Percentiles rank a stretch among this genome's conserved stretches.
Conservation (phyloP, 805 yeast species). For the Yamadazyma philogaea region DNA sequence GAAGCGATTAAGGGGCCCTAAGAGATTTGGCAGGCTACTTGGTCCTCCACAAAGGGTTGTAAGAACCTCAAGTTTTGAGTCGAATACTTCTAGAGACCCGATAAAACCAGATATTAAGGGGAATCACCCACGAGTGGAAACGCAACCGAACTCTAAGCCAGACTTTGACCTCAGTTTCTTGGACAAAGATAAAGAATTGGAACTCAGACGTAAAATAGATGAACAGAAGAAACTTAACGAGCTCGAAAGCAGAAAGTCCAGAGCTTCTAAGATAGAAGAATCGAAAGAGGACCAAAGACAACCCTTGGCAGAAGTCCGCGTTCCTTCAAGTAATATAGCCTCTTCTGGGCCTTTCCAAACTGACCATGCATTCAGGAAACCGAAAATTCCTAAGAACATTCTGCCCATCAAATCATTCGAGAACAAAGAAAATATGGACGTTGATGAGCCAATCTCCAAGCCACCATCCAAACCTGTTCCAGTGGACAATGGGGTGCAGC, state of each 20-base stretch:
- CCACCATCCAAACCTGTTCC: not conserved
- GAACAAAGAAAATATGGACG: slow-evolving; percentile 17
- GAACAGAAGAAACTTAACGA: slow-evolving; percentile 23
- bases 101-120: not conserved
- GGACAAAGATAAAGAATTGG: slow-evolving; percentile 20
- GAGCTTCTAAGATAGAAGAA: not conserved
- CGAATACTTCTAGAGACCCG: not conserved
- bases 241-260: slow-evolving; percentile 10
- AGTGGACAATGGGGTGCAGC: not conserved
- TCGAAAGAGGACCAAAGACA: not conserved
- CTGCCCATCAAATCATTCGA: slow-evolving; percentile 25
- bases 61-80: slow-evolving; percentile 1
- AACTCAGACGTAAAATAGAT: slow-evolving; percentile 24
- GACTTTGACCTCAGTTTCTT: slow-evolving; percentile 9
- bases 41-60: slow-evolving; percentile 52
- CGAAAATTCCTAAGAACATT: slow-evolving; percentile 17
- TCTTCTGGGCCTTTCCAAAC: not conserved
- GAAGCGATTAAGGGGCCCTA: slow-evolving; percentile 31
- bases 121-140: not conserved
- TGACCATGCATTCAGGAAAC: slow-evolving; percentile 13
- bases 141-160: not conserved
- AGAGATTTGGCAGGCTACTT: slow-evolving; percentile 36
- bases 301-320: not conserved
- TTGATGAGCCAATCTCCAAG: not conserved
- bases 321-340: not conserved